Evolutionary conservation across 805 yeast species (phyloP).

Genomic region (Pichia manshurica): DNA sequence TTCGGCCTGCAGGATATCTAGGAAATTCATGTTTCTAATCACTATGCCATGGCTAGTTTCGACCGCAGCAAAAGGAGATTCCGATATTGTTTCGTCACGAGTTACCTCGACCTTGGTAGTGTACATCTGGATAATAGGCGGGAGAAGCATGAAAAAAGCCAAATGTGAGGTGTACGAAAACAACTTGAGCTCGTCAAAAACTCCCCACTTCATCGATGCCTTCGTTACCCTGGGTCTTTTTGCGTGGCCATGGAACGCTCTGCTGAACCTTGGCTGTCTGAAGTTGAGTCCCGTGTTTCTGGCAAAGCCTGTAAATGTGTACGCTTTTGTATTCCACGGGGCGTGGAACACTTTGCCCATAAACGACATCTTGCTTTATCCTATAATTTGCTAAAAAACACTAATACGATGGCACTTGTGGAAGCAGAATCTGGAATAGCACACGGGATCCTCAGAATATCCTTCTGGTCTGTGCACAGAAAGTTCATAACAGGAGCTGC

Average conservation of each 20-base stretch:
- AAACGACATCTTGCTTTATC: neutral
- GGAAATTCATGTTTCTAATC: conserved; percentile 1
- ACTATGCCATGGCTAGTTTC: neutral
- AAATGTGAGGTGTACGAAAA: conserved; percentile 30
- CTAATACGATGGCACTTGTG: too few relatives aligned
- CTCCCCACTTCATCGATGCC: conserved; percentile 19
- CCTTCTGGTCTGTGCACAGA: too few relatives aligned
- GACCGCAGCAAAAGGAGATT: conserved; percentile 11
- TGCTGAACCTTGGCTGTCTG: neutral
- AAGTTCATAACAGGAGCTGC: too few relatives aligned
- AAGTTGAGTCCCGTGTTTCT: neutral
- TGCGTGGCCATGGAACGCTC: conserved; percentile 5
- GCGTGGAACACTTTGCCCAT: neutral
- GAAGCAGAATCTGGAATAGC: too few relatives aligned
- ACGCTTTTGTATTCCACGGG: neutral
- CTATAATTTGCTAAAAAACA: too few relatives aligned
- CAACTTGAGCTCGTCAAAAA: conserved; percentile 25
- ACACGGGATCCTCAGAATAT: too few relatives aligned
- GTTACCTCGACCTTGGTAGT: conserved; percentile 27
- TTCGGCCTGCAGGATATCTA: conserved; percentile 4
- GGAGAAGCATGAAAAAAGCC: conserved; percentile 27
- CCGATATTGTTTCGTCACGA: conserved; percentile 24
- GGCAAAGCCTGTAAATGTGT: neutral
- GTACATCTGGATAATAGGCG: conserved; percentile 25
- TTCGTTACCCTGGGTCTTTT: conserved; percentile 11